Conservation (phyloP, 1,284 basidiomycete species). For the Exobasidium cylindrosporum region DNA sequence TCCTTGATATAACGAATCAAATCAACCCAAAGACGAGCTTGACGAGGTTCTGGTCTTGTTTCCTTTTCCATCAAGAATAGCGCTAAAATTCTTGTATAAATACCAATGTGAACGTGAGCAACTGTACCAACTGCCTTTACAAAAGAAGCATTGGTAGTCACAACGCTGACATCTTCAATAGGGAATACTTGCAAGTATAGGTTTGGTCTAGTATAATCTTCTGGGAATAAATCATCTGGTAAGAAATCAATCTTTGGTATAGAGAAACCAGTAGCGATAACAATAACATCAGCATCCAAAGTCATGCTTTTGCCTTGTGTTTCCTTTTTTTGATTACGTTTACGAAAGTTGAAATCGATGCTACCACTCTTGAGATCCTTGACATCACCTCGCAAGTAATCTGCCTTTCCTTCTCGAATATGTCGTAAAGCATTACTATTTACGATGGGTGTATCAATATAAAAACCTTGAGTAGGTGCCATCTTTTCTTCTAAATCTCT, state of each 20-base stretch:
- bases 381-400: conserved; percentile 64
- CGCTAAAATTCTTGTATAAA: conserved; percentile 64
- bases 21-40: conserved; percentile 69
- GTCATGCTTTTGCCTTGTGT: conserved; percentile 54
- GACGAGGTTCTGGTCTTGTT: conserved; percentile 61
- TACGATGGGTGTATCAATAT: conserved; percentile 58
- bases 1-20: conserved; percentile 62
- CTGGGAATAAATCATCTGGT: conserved; percentile 64
- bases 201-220: conserved; percentile 61
- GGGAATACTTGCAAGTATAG: conserved; percentile 68
- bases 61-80: conserved; percentile 63
- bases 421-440: conserved; percentile 64
- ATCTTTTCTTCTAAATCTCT: conserved; percentile 59
- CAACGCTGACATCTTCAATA: conserved; percentile 59
- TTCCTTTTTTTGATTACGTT: conserved; percentile 49
- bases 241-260: conserved; percentile 64
- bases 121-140: conserved; percentile 57
- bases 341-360: conserved; percentile 56
- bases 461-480: conserved; percentile 47
- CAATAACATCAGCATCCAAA: conserved; percentile 63
- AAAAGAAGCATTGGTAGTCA: conserved; percentile 65
- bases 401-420: conserved; percentile 60
- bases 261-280: conserved; percentile 66
- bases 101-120: conserved; percentile 44
- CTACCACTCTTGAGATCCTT: conserved; percentile 59